phyloP scores from a whole-genome alignment of 805 yeast species.

The Lipomyces sp. region DNA sequence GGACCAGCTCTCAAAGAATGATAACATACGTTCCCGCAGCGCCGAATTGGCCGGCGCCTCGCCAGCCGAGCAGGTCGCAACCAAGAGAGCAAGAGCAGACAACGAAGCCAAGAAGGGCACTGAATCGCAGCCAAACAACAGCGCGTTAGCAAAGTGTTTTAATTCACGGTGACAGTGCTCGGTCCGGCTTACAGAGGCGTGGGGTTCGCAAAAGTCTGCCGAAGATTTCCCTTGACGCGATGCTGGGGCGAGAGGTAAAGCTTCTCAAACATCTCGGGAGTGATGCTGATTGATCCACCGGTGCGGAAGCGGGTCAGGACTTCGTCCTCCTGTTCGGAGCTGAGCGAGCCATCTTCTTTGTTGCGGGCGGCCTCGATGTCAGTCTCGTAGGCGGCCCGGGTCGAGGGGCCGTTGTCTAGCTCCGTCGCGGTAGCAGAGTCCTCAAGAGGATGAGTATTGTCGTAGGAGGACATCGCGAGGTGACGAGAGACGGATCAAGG shows the following conservation, averaged over 20 bases:
- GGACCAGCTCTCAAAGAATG: no score
- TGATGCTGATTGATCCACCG: conserved; percentile 3
- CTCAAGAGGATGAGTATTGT: no score
- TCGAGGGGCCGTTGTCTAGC: no score
- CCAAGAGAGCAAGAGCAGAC: conserved; percentile 4
- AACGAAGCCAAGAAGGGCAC: conserved; percentile 8
- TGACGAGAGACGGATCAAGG: no score
- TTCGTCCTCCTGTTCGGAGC: not conserved
- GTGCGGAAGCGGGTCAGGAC: conserved; percentile 20
- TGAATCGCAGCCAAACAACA: no score
- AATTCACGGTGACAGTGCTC: no score
- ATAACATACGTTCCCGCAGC: conserved; percentile 19
- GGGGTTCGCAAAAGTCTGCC: conserved; percentile 13
- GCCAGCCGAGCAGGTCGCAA: conserved; percentile 17
- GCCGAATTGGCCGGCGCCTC: conserved; percentile 20
- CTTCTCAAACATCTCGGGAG: conserved; percentile 18
- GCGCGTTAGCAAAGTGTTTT: no score
- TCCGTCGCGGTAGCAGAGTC: no score
- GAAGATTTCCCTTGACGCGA: not conserved
- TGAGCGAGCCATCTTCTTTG: not conserved
- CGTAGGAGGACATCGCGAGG: no score
- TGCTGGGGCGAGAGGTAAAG: conserved; percentile 10
- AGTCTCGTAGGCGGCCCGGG: not conserved
- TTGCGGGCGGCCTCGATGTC: conserved; percentile 1
- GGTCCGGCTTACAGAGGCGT: conserved; percentile 6